Evolutionary conservation across 305 asterid species (phyloP), one percentile per base, ranked within the genome.

Genomic region (Euphrasia arctica): DNA sequence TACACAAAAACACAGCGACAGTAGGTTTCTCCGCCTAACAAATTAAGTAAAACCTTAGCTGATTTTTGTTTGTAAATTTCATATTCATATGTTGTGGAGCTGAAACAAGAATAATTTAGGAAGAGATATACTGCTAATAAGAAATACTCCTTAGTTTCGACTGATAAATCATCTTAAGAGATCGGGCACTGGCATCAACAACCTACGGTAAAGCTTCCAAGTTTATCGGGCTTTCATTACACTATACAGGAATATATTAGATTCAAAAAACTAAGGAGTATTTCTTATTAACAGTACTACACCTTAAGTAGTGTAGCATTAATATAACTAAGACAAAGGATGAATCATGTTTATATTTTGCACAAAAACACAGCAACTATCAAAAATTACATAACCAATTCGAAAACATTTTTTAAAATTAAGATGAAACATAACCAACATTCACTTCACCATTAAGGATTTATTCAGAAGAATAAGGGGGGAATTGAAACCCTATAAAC

Each of bases 171-270:
- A 93, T 64, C 80, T 83, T 93, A 55, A 90, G 97, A 66, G 97
- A 79, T 41, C 96, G 97, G 41, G 99, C 99, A 79, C 88, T 81
- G 18, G 97, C 95, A 82, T 83, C 95, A 72, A 85, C 92, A 77
- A 93, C 94, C 99, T 93, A 86, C 79, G 77, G 56, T 57, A 64
- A n/a, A 54, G 67, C 43, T 54, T 73, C 65, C 64, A 68, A 64
- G 50, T 60, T 57, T 22, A 64, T 43, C 39, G 13, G 48, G 60
- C 56, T 51, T 57, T 29, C 39, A 25, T 54, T 15, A 18, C 4
- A 54, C 32, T 54, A 54, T 8, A 29, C 14, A 5, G 28, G 29
- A 59, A 64, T 52, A 18, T 28, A 57, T 57, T 51, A 51, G 12
- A 36, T 54, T 64, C 61, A 14, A 12, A 63, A 29, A 58, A 13